These are phyloP conservation scores for Nigrospora oryzae DNA, from an alignment of 2,329 filamentous ascomycete genomes.

Conservation along the genomic window DNA sequence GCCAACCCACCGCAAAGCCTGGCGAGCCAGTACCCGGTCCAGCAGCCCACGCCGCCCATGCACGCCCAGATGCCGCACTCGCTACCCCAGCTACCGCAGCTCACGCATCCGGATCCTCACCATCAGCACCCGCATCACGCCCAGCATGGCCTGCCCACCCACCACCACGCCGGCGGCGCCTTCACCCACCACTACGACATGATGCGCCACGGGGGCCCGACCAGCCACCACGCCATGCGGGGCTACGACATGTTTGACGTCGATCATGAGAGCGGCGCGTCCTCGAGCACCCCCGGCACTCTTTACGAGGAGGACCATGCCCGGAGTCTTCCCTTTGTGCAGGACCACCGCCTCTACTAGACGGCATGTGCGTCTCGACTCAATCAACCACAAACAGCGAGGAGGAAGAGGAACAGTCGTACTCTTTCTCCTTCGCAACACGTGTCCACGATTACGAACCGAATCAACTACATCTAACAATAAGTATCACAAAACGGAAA, in stretches of 20 bases:
- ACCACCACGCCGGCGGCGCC: constrained; percentile 1
- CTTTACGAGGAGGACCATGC: constrained; percentile 36
- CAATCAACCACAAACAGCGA: too few relatives aligned
- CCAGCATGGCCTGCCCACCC: neutral
- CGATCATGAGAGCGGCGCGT: constrained; percentile 27
- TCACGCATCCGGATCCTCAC: constrained; percentile 17
- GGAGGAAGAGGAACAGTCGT: too few relatives aligned
- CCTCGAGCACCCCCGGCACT: constrained; percentile 23
- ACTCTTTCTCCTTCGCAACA: too few relatives aligned
- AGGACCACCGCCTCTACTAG: constrained; percentile 33
- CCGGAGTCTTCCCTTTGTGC: constrained; percentile 29
- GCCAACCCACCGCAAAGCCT: neutral
- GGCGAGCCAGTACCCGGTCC: constrained; percentile 12
- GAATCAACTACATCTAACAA: too few relatives aligned
- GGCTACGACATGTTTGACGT: constrained; percentile 38
- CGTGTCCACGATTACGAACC: neutral
- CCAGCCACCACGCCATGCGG: constrained; percentile 10
- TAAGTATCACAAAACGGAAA: too few relatives aligned
- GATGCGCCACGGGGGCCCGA: constrained; percentile 5
- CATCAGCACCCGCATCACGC: constrained; percentile 16
- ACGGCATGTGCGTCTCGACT: neutral
- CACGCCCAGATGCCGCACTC: constrained; percentile 15
- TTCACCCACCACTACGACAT: constrained; percentile 8
- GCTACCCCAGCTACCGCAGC: constrained; percentile 19
- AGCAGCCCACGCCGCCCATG: constrained; percentile 7